phyloP scores from a whole-genome alignment of 768 basidiomycete genomes.

The Termitomyces sp. region DNA sequence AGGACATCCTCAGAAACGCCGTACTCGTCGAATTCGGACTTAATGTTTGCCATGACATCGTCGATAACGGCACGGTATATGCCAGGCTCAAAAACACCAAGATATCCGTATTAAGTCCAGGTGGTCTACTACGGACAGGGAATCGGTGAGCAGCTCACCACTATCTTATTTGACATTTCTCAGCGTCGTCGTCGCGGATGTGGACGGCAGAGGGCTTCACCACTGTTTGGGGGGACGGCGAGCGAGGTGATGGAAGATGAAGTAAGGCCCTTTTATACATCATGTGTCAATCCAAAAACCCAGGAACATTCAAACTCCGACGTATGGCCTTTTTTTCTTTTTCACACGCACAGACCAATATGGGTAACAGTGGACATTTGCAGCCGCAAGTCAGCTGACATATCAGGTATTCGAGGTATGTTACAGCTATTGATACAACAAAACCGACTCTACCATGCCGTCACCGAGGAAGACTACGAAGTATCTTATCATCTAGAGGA shows the following conservation, averaged over 20 bases:
- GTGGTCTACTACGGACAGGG: constrained; percentile 52
- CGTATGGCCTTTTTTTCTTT: constrained; percentile 16
- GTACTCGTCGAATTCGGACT: constrained; percentile 94
- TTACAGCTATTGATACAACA: background rate
- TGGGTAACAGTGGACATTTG: no score
- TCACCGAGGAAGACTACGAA: constrained; percentile 42
- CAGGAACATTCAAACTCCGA: constrained; percentile 45
- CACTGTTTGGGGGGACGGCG: constrained; percentile 34
- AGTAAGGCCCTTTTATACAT: constrained; percentile 48
- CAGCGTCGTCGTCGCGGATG: constrained; percentile 19
- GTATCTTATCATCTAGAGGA: constrained; percentile 57
- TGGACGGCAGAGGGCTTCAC: constrained; percentile 32
- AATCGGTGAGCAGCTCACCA: constrained; percentile 84
- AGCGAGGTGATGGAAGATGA: constrained; percentile 37
- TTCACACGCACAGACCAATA: constrained; percentile 49
- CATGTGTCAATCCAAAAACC: constrained; percentile 37
- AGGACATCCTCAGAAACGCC: constrained; percentile 92
- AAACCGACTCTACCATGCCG: background rate
- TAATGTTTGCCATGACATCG: constrained; percentile 87
- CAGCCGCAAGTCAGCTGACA: no score
- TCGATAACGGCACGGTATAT: constrained; percentile 96
- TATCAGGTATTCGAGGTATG: background rate
- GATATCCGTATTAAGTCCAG: constrained; percentile 50
- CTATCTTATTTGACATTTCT: constrained; percentile 95
- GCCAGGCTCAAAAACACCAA: constrained; percentile 64